A percentile compares a stretch with the other conserved stretches of the same genome.
Evolutionary conservation across 2,329 filamentous ascomycete genomes (phyloP).

Genomic region (Microcyclosporella mali): DNA sequence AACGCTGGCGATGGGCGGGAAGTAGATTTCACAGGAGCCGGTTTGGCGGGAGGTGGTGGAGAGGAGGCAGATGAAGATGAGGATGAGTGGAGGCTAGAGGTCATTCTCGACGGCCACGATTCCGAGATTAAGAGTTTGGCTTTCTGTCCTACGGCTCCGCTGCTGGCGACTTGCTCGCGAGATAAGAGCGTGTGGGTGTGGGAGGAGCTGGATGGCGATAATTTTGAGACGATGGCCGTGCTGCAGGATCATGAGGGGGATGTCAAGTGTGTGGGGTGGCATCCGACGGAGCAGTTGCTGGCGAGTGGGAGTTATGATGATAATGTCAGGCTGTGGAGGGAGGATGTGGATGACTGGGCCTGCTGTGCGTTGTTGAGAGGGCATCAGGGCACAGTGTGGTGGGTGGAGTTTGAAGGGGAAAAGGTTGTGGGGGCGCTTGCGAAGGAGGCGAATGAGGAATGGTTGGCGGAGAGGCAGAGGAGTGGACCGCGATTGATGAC

Average conservation of each 20-base stretch:
- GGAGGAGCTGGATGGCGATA: slow-evolving; percentile 92
- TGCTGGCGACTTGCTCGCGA: slow-evolving; percentile 81
- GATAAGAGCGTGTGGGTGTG: slow-evolving; percentile 98
- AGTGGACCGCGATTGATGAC: slow-evolving; percentile 61
- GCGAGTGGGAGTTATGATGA: slow-evolving; percentile 94
- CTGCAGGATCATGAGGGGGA: slow-evolving; percentile 92
- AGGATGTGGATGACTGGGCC: slow-evolving; percentile 90
- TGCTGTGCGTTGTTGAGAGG: slow-evolving; percentile 77
- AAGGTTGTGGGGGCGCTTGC: slow-evolving; percentile 28
- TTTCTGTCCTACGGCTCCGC: slow-evolving; percentile 67
- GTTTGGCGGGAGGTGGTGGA: slow-evolving; percentile 23
- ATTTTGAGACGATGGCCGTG: slow-evolving; percentile 94
- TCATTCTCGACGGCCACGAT: slow-evolving; percentile 91
- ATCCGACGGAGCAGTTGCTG: slow-evolving; percentile 69
- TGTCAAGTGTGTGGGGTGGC: slow-evolving; percentile 92
- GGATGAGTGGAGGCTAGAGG: slow-evolving; percentile 86
- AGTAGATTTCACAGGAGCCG: slow-evolving; percentile 30
- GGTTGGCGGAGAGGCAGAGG: slow-evolving; percentile 34
- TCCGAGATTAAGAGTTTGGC: slow-evolving; percentile 80
- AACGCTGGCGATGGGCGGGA: slow-evolving; percentile 22
- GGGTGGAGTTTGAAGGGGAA: slow-evolving; percentile 59
- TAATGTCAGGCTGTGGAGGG: slow-evolving; percentile 79
- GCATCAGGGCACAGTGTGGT: slow-evolving; percentile 86
- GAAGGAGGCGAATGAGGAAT: slow-evolving; percentile 30
- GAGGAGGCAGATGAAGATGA: slow-evolving; percentile 50